Evolutionary conservation across 495 filamentous ascomycete genomes (phyloP), one percentile per base, ranked within the genome.

Genomic region (Hypoxylon intermedium): DNA sequence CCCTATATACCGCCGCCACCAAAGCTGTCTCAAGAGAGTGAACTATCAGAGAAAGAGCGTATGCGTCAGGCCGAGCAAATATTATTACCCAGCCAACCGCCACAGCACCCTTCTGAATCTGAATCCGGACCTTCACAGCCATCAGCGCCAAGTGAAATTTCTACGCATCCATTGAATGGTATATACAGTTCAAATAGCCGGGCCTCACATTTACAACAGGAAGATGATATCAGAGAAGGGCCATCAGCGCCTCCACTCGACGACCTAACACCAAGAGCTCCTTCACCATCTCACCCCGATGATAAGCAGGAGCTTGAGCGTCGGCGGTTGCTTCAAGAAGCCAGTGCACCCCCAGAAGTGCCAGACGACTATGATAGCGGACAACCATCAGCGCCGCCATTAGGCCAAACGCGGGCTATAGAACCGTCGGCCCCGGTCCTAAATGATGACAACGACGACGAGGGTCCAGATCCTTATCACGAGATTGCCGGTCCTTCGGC

Each of bases 291-390:
- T 72, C 53, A 60, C 15, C 74, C 73, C n/a, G 90, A 92, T 18
- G 93, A 97, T 67, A 97, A 97, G 70, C 86, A 89, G 64, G 93
- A 96, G 65, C 79, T 91, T 16, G 90, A 96, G 67, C 83, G 90
- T 5, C 85, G 81, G 42, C 81, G 90, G 52, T 73, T 97, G 3
- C 75, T 93, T 42, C 80, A 82, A 56, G 86, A 91, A 64, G 85
- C 85, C 0, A 93, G 89, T 67, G 83, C 89, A 2, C 92, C 92
- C 7, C 70, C 79, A 11, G 74, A 79, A 19, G 76, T 80, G 40
- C 75, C 76, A 0, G 76, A 77, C 18, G 79, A 85, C 30, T 78
- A 77, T n/a, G 76, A 77, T 6, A 53, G 74, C 23, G 60, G 37
- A 45, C 64, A 36, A 54, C 42, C 57, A 21, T 48, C 65, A 18